Evolutionary conservation across 1,284 basidiomycete genomes (phyloP), one percentile per base, ranked within the genome.

Genomic region (Ceratobasidium sp.): DNA sequence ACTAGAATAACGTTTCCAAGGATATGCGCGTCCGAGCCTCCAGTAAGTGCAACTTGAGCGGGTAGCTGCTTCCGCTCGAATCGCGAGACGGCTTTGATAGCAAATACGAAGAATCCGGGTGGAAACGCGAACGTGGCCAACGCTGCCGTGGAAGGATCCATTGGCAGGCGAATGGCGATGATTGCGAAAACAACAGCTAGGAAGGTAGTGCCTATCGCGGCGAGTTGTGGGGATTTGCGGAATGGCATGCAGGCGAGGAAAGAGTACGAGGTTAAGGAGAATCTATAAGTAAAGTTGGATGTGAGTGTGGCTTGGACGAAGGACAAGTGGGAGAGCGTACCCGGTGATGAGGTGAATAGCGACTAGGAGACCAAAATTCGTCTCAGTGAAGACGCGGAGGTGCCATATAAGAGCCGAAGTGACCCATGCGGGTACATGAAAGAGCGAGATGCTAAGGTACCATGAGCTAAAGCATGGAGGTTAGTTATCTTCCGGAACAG

Each of bases 51-150:
- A 28, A 74, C 58, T 20, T 49, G 54, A 1, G 69, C 67, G 28
- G 11, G 47, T 47, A 23, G 54, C 4, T 39, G 31, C 13, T 66
- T 26, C 13, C 42, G 28, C 42, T 69, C 76, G 61, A 65, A 73
- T 0, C 49, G 73, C 13, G 60, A 54, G 17, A 78, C 60, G 35
- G 76, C 74, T 23, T 68, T 66, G 35, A 78, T 75, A n/a, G 89
- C 89, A 79, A 93, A 94, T 20, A 93, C 86, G 80, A 92, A 94
- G 82, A 90, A 94, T 13, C 88, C 88, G 0, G 93, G 90, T 0
- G 93, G 93, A 81, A 94, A 93, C 49, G 94, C 82, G 66, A 95
- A 80, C 0, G 90, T 88, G 80, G 92, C 90, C 39, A 93, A 84
- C 71, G 89, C 88, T 45, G 42, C 42, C 1, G 84, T 85, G 1